A percentile compares a stretch with the other conserved stretches of the same genome.
phyloP scores from a whole-genome alignment of 306 rosid species.

The Corylus americana region DNA sequence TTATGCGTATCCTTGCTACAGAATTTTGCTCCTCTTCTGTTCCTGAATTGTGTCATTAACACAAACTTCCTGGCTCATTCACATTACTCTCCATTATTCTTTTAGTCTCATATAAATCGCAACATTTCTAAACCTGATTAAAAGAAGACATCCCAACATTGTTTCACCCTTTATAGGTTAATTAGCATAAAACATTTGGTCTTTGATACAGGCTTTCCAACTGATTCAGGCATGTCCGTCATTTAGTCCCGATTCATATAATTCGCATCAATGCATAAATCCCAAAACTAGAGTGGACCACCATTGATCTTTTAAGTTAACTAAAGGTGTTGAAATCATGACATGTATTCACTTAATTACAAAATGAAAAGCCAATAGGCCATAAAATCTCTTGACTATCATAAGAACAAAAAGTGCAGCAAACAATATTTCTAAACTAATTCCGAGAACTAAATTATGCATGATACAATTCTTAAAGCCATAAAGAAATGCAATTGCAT shows the following conservation, averaged over 20 bases:
- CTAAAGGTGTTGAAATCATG: background rate
- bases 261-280: too few species aligned
- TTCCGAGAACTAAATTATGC: background rate
- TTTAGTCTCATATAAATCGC: background rate
- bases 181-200: background rate
- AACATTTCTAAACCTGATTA: conserved; percentile 4
- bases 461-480: background rate
- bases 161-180: background rate
- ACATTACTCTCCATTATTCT: background rate
- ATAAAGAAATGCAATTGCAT: background rate
- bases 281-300: background rate
- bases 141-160: background rate
- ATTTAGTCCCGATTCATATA: too few species aligned
- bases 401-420: background rate
- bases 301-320: background rate
- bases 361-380: background rate
- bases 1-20: background rate
- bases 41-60: conserved; percentile 2
- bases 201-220: background rate
- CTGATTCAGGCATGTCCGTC: too few species aligned
- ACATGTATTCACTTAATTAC: background rate
- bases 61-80: background rate
- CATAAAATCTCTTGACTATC: background rate
- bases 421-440: background rate
- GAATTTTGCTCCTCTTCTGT: background rate